phyloP scores from a whole-genome alignment of 345 rosid species.

The Lepidium aucheri region DNA sequence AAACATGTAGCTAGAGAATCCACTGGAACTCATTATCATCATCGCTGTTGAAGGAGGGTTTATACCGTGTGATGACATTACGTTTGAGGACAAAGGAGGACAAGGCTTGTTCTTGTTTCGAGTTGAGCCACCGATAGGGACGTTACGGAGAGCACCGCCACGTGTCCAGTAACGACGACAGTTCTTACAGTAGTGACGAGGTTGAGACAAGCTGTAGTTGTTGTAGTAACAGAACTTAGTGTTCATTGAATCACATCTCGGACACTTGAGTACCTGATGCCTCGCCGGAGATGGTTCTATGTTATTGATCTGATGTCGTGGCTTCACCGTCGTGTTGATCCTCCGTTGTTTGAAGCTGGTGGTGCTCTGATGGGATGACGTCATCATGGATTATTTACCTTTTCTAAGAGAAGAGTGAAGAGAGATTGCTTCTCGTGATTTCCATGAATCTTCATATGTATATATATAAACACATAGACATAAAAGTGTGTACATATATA shows the following conservation, averaged over 20 bases:
- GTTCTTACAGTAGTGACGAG: constrained; percentile 81
- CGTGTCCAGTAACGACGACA: constrained; percentile 85
- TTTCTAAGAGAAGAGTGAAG: background rate
- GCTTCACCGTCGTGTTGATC: constrained; percentile 20
- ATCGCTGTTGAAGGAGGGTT: constrained; percentile 30
- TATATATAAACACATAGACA: background rate
- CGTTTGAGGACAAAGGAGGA: constrained; percentile 25
- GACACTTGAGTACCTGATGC: constrained; percentile 46
- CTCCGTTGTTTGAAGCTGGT: constrained; percentile 14
- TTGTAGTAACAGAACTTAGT: constrained; percentile 92
- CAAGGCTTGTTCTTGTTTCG: constrained; percentile 65
- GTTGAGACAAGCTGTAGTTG: constrained; percentile 87
- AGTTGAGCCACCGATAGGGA: constrained; percentile 81
- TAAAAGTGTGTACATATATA: background rate
- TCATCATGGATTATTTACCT: background rate
- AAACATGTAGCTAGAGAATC: constrained; percentile 37
- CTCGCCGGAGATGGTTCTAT: constrained; percentile 28
- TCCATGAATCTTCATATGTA: too few species aligned
- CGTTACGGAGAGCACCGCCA: constrained; percentile 76
- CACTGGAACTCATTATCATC: constrained; percentile 35
- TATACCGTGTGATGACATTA: constrained; percentile 32
- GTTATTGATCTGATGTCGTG: constrained; percentile 20
- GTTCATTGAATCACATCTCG: constrained; percentile 80
- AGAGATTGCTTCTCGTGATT: constrained; percentile 7
- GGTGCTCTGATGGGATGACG: constrained; percentile 24